Percentiles rank a stretch among this genome's conserved stretches.
These are phyloP conservation scores for Cicer arietinum DNA, from an alignment of 306 rosid genomes.

Conservation along the genomic window DNA sequence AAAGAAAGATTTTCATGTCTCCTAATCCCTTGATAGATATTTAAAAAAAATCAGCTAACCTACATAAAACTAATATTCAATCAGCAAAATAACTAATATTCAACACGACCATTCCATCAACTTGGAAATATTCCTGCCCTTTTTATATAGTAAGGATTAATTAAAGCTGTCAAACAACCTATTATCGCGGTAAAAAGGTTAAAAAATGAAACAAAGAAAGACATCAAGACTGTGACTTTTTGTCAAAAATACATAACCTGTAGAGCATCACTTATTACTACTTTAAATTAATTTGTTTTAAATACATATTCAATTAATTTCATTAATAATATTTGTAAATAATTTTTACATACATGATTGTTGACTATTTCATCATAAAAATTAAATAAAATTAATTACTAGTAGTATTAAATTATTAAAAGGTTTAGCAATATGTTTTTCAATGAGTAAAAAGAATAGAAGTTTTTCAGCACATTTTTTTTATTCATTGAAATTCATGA, in stretches of 20 bases:
- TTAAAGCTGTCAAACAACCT: slow-evolving; percentile 43
- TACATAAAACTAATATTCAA: slow-evolving; percentile 23
- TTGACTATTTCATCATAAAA: no score
- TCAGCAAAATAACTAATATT: slow-evolving; percentile 25
- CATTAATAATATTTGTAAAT: no score
- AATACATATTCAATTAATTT: background rate
- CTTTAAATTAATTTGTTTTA: slow-evolving; percentile 34
- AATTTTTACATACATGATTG: no score
- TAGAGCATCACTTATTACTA: slow-evolving; percentile 58
- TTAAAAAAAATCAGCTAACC: background rate
- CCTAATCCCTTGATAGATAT: background rate
- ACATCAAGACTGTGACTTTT: slow-evolving; percentile 36
- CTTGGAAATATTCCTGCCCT: slow-evolving; percentile 51
- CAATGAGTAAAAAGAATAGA: no score
- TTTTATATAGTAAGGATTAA: slow-evolving; percentile 38
- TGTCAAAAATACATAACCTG: slow-evolving; percentile 55
- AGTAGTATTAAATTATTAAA: no score
- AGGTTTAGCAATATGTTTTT: no score
- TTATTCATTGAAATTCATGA: no score
- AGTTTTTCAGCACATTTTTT: no score
- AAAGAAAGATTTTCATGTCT: background rate
- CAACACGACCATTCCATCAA: slow-evolving; percentile 18
- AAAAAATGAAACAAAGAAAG: slow-evolving; percentile 12
- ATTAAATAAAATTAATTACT: no score
- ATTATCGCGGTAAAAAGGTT: slow-evolving; percentile 28